A percentile compares a stretch with the other conserved stretches of the same genome.
Conservation (phyloP, 208 protist species). For the Porcisia deanei region DNA sequence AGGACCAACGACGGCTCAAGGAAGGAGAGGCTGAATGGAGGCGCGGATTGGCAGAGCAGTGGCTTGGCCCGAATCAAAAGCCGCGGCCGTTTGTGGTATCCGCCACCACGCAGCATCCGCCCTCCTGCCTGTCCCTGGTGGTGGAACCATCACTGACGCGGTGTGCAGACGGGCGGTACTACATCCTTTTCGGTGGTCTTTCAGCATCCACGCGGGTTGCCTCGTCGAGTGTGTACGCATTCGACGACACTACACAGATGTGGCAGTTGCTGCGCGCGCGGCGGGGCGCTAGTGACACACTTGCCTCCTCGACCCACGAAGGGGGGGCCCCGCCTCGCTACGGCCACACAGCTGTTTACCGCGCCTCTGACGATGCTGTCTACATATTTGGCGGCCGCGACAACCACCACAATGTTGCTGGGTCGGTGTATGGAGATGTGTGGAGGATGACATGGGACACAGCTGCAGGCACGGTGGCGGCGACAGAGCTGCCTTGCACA, state of each 20-base stretch:
- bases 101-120: conserved; percentile 47
- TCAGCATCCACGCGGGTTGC: conserved; percentile 16
- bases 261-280: conserved; percentile 20
- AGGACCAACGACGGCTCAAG: conserved; percentile 36
- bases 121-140: conserved; percentile 35
- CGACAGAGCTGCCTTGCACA: conserved; percentile 25
- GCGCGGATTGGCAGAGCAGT: conserved; percentile 35
- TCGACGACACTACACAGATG: conserved; percentile 20
- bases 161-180: conserved; percentile 47
- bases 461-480: background rate
- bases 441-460: conserved; percentile 33
- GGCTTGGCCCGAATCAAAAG: conserved; percentile 27
- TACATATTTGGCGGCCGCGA: conserved; percentile 75
- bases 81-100: conserved; percentile 39
- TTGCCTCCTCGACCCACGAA: background rate
- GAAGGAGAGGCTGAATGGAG: conserved; percentile 37
- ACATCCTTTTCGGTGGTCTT: conserved; percentile 47
- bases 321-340: conserved; percentile 31
- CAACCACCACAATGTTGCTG: background rate
- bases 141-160: conserved; percentile 60
- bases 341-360: conserved; percentile 64
- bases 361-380: conserved; percentile 33
- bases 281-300: background rate
- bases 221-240: conserved; percentile 16
- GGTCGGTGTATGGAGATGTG: conserved; percentile 32